These are phyloP conservation scores for Penicillium soppii DNA, from an alignment of 495 filamentous ascomycete species.

Conservation along the genomic window DNA sequence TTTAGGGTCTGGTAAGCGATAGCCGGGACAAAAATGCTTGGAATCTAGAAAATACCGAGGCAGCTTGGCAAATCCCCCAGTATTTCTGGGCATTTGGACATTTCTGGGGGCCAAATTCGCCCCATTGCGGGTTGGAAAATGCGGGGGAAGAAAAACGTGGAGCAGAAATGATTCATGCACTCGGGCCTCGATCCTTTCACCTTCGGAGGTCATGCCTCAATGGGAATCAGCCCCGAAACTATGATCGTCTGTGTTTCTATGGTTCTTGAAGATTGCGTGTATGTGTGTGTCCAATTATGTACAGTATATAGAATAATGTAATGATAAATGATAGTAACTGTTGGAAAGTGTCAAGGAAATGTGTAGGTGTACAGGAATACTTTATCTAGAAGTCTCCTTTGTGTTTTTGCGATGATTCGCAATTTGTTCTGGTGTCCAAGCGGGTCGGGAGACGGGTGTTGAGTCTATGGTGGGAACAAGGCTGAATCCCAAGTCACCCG, in stretches of 20 bases:
- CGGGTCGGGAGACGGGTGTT: no score
- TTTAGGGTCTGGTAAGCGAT: conserved; percentile 18
- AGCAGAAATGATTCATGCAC: conserved; percentile 16
- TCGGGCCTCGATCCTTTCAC: conserved; percentile 5
- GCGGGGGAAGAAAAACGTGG: conserved; percentile 27
- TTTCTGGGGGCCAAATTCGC: conserved; percentile 2
- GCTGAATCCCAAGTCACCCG: no score
- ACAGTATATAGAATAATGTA: background rate
- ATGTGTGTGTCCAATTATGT: background rate
- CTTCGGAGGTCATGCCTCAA: conserved; percentile 15
- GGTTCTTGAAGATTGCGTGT: background rate
- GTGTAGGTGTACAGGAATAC: background rate
- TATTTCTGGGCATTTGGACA: background rate
- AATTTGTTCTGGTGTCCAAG: no score
- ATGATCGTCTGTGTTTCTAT: background rate
- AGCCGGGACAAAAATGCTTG: conserved; percentile 17
- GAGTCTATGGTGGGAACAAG: no score
- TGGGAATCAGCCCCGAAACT: conserved; percentile 22
- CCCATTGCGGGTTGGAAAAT: conserved; percentile 12
- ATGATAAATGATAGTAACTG: no score
- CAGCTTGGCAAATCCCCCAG: conserved; percentile 6
- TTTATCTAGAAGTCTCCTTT: background rate
- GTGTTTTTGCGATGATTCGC: background rate
- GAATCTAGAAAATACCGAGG: conserved; percentile 35
- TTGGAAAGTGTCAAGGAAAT: background rate